Conservation (phyloP, 1,139 yeast species). For the Nadsonia starkeyi-henricii region DNA sequence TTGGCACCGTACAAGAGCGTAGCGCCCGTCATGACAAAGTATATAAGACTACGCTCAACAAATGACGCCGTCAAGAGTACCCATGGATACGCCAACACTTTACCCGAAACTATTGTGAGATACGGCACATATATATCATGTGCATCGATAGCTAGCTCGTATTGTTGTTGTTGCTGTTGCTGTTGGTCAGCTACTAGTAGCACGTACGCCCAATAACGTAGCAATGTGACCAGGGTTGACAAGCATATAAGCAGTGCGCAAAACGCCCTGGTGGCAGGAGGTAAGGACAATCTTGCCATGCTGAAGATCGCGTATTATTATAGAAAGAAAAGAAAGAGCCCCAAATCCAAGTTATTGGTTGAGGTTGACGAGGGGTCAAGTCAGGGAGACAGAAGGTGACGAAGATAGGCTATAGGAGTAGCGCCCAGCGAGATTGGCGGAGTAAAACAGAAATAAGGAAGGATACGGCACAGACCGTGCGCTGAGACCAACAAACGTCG, state of each 20-base stretch:
- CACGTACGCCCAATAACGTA: neutral
- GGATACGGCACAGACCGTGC: no score
- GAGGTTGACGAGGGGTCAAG: no score
- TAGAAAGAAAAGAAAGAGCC: no score
- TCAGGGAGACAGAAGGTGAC: no score
- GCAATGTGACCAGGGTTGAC: neutral
- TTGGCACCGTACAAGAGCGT: constrained; percentile 42
- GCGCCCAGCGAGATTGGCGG: no score
- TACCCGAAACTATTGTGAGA: constrained; percentile 56
- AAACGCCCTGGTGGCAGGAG: neutral
- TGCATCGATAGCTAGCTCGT: no score
- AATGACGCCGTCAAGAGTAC: constrained; percentile 58
- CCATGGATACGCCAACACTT: constrained; percentile 57
- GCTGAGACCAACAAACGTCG: no score
- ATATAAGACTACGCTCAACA: constrained; percentile 46
- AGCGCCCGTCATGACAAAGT: constrained; percentile 34
- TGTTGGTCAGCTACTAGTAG: neutral
- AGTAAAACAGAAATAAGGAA: no score
- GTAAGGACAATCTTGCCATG: neutral
- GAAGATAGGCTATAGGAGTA: no score
- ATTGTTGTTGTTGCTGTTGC: neutral
- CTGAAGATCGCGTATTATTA: neutral
- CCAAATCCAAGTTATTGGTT: no score
- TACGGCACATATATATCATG: constrained; percentile 40
- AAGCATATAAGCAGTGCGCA: neutral